Percentiles rank a stretch among this genome's conserved stretches.
phyloP scores from a whole-genome alignment of 2,329 filamentous ascomycete genomes.

The Chaetomiaceae sp. region DNA sequence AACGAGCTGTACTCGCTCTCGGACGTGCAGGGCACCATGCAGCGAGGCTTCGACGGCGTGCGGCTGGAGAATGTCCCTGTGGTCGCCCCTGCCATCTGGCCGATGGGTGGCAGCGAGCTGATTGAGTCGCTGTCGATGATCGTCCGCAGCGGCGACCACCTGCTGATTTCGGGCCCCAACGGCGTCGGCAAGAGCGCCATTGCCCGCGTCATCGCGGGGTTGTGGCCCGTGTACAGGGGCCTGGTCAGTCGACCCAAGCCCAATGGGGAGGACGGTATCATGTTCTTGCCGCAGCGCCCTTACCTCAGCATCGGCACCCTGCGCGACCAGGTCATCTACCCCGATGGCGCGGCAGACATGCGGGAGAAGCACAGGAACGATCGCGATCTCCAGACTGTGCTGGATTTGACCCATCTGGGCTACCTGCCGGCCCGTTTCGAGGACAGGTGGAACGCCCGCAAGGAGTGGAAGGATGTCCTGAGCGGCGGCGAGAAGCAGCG shows the following conservation, averaged over 20 bases:
- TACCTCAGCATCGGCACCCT: slow-evolving; percentile 90
- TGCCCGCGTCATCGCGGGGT: slow-evolving; percentile 75
- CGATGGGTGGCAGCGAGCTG: slow-evolving; percentile 84
- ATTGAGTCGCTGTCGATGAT: slow-evolving; percentile 84
- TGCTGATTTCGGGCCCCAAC: slow-evolving; percentile 91
- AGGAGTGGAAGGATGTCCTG: slow-evolving; percentile 98
- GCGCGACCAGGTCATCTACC: slow-evolving; percentile 96
- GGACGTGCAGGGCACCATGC: slow-evolving; percentile 87
- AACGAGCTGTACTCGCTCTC: slow-evolving; percentile 82
- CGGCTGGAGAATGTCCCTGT: slow-evolving; percentile 89
- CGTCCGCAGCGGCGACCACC: slow-evolving; percentile 82
- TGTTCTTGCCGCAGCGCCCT: slow-evolving; percentile 93
- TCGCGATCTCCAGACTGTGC: slow-evolving; percentile 65
- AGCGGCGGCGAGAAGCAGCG: slow-evolving; percentile 96
- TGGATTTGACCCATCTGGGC: slow-evolving; percentile 78
- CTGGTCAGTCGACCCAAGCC: slow-evolving; percentile 80
- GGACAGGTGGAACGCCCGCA: slow-evolving; percentile 92
- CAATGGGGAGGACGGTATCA: slow-evolving; percentile 82
- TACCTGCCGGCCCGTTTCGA: slow-evolving; percentile 80
- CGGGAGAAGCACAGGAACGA: slow-evolving; percentile 71
- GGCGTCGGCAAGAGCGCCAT: slow-evolving; percentile 92
- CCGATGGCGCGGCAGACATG: slow-evolving; percentile 93
- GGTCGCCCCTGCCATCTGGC: slow-evolving; percentile 82
- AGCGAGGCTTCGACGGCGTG: slow-evolving; percentile 92
- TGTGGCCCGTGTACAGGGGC: slow-evolving; percentile 95